Conservation (phyloP, 2,329 filamentous ascomycete genomes). For the Leptodontidium sp. region DNA sequence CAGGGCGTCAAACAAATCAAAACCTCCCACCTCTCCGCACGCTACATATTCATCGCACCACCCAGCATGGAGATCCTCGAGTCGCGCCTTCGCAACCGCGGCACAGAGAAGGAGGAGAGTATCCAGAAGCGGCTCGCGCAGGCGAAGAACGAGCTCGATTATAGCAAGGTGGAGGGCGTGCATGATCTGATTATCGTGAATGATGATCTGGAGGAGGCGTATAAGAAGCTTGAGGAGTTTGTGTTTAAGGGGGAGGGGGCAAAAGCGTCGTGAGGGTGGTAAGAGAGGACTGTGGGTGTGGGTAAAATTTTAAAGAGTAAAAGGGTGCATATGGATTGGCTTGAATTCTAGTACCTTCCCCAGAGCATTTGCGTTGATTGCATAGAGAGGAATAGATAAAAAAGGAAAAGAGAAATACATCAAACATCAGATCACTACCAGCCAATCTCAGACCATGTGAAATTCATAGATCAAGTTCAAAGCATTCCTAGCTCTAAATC, state of each 20-base stretch:
- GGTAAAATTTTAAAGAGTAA: conserved; percentile 1
- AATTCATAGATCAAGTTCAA: conserved; percentile 14
- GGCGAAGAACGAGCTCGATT: conserved; percentile 79
- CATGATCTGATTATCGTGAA: conserved; percentile 73
- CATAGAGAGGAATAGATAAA: conserved; percentile 29
- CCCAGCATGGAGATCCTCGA: conserved; percentile 80
- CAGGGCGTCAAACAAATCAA: conserved; percentile 93
- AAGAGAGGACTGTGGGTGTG: neutral
- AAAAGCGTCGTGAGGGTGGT: conserved; percentile 33
- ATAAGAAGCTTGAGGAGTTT: conserved; percentile 60
- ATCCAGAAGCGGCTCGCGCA: conserved; percentile 74
- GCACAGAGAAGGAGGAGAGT: conserved; percentile 79
- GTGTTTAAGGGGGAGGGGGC: conserved; percentile 48
- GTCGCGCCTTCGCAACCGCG: conserved; percentile 74
- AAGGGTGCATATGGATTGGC: conserved; percentile 6
- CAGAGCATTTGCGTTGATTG: conserved; percentile 7
- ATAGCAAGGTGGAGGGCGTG: conserved; percentile 70
- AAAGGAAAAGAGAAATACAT: neutral
- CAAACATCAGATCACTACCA: neutral
- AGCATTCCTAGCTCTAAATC: conserved; percentile 30
- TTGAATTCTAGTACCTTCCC: conserved; percentile 7
- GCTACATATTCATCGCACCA: conserved; percentile 86
- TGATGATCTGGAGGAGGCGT: conserved; percentile 67
- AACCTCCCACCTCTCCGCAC: conserved; percentile 74
- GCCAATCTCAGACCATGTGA: neutral